Percentiles rank a stretch among this genome's conserved stretches.
These are phyloP conservation scores for Brassica incana DNA, from an alignment of 345 rosid genomes.

Conservation along the genomic window DNA sequence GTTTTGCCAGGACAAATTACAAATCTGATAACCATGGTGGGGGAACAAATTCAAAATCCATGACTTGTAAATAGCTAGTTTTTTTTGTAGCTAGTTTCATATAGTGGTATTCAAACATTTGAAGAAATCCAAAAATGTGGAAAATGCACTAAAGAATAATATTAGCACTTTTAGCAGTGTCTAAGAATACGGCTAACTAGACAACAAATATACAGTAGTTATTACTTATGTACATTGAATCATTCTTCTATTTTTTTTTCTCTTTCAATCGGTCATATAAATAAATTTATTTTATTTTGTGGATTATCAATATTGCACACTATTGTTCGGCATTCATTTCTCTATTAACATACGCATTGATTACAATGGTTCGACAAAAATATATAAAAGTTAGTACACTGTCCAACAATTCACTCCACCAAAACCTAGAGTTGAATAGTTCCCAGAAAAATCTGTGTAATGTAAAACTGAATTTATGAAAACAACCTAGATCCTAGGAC, in stretches of 20 bases:
- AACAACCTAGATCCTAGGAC: neutral
- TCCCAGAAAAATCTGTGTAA: neutral
- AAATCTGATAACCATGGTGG: neutral
- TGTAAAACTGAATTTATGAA: conserved; percentile 3
- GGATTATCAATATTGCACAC: neutral
- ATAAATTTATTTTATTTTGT: neutral
- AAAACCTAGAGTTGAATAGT: conserved; percentile 3
- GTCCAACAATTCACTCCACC: neutral
- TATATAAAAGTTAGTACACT: neutral
- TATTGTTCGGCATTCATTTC: neutral
- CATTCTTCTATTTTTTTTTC: neutral
- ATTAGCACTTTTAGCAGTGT: neutral
- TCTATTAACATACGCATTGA: neutral
- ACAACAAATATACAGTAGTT: neutral
- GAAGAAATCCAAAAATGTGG: conserved; percentile 3
- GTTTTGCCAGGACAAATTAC: neutral
- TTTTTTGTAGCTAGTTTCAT: neutral
- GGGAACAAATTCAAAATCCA: neutral
- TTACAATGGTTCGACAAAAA: too few species aligned
- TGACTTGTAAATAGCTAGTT: neutral
- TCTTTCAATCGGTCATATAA: neutral
- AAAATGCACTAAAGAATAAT: conserved; percentile 5
- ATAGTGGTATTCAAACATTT: conserved; percentile 1
- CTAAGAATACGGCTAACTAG: neutral
- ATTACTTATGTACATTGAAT: neutral